Evolutionary conservation across 2,329 filamentous ascomycete species (phyloP), one percentile per base, ranked within the genome.

Genomic region (Botrytis byssoidea): DNA sequence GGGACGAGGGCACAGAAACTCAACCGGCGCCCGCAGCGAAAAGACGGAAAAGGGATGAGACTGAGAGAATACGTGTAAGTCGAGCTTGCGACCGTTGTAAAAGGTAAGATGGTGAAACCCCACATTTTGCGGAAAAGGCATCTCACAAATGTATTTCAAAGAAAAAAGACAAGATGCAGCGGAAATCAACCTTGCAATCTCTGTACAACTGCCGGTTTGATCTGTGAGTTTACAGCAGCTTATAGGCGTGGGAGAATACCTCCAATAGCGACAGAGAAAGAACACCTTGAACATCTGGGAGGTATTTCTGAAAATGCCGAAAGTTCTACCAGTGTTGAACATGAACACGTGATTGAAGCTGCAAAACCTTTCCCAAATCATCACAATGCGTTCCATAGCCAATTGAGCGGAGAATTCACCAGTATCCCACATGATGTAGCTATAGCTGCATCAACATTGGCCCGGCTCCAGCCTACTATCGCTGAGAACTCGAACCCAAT

Each of bases 51-150:
- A 77, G 72, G 46, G 76, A 74, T 29, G 74, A 75, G 9, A 46
- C 35, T 37, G 75, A 77, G 10, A 71, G 77, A 20, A 74, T 65
- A 22, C 73, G 84, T 69, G 85, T 85, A 68, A 86, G 83, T 73
- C 81, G 85, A 42, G 85, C 85, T 29, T 86, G 85, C 76, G 85
- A 86, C 78, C 80, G 82, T 71, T 86, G 85, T 79, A 86, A 86
- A 78, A 84, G 81, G 85, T 85, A 77, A 79, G 81, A 77, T 16
- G 37, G 40, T 29, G 14, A 18, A 32, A 37, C 18, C 14, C 40
- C 46, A 6, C n/a, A 20, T 40, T n/a, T 46, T 37, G 32, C 20
- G 25, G n/a, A n/a, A 4, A 25, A 60, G 44, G n/a, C 25, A 25
- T 40, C n/a, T 66, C n/a, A 51, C 18, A 44, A 44, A 44, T 35